Base-by-base conservation (phyloP, 2,329 filamentous ascomycete genomes). In the Botrytis squamosa region DNA sequence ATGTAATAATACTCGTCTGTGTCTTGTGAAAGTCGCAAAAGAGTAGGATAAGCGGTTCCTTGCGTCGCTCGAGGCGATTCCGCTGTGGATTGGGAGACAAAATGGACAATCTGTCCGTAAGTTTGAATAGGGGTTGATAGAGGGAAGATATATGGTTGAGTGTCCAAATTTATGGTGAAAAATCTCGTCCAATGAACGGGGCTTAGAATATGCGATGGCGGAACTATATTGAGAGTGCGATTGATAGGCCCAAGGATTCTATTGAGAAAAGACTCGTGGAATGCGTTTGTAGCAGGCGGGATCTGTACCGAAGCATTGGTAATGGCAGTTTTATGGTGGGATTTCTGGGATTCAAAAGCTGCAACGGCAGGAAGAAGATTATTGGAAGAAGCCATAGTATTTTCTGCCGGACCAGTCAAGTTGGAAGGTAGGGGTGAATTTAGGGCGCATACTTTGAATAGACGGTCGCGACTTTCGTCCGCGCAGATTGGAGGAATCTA, bases 291-390 rank as follows among this genome's bases (percentile, higher is more conserved):
- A 22, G 40, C 42, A n/a, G 62, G 62, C 10, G 40, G n/a, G 7
- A 65, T 46, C 62, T 65, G 40, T 44, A 65, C 62, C 25, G 62
- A 65, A 18, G 40, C n/a, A n/a, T 65, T 33, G 22, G 62, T 65
- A 42, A 33, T 20, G 12, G 40, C n/a, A 46, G 10, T 33, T 10
- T 14, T 16, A 46, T 22, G n/a, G 16, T 22, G n/a, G 6, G n/a
- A 65, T 7, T 46, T 7, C 20, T 44, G 62, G 7, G 16, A 9
- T 14, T 33, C 9, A 6, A 46, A 29, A 22, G 20, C 29, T 46
- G 62, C 12, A 18, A 65, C 22, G 3, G 16, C 46, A 46, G n/a
- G 63, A 16, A 46, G n/a, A 46, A 65, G 18, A 6, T 29, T 18
- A 14, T 18, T 3, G 8, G 40, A 6, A 1, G 44, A 18, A 44